Base-by-base conservation (phyloP, 2,329 filamentous ascomycete genomes). In the Xylaria multiplex region DNA sequence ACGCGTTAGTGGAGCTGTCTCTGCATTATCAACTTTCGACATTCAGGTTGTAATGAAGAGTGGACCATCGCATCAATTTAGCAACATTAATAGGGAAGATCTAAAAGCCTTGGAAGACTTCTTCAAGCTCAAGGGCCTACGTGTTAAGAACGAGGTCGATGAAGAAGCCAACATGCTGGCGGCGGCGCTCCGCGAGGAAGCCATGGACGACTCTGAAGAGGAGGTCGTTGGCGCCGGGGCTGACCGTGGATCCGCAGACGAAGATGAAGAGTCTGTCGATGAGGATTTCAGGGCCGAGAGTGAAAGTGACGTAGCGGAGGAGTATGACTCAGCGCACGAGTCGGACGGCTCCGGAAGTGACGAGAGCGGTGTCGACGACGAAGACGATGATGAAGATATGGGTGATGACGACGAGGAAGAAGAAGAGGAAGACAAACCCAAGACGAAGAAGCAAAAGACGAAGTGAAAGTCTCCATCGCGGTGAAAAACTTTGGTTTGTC, bases 11-110 rank as follows among this genome's bases (percentile, higher is more conserved):
- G 96, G 96, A 66, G 94, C 95, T 61, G 90, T 98, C 68, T 97
- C 95, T 58, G 93, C 96, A 56, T 91, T 95, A 71, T 92, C 96
- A 64, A 99, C 96, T 2, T 99, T 99, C 77, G 96, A 99, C 79
- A 97, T 99, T 73, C 96, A 93, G 0, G 92, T 99, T 65, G 90
- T 90, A 62, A 87, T 97, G 83, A 98, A 97, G 85, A 88, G 92
- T n/a, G 86, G 88, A 59, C 91, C 92, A 64, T 93, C 97, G 75
- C 93, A 94, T 73, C 94, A 97, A 76, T 99, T 99, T 83, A 97
- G 93, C 82, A 99, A 99, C 84, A 99, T 99, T 79, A 99, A 97
- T 79, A 91, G 95, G 73, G 96, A 99, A 82, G 96, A 99, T 78
- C 93, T 98, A 80, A 92, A 96, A 81, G 92, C 93, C 6, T 87